Base-by-base conservation (phyloP, 148 eudicot genomes). In the Silene conica region DNA sequence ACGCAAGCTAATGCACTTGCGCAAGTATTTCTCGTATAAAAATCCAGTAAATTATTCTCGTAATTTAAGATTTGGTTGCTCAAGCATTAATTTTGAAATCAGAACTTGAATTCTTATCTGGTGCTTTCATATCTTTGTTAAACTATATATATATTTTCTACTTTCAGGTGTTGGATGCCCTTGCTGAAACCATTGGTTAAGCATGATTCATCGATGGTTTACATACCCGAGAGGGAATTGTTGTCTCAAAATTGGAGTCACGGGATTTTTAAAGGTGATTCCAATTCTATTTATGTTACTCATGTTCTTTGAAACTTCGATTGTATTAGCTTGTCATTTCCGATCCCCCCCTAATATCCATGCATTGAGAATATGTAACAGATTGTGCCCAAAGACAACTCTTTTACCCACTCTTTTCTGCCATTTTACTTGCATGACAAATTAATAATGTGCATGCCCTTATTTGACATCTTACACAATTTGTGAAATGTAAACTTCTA, bases 141-240 rank as follows among this genome's bases (percentile, higher is more conserved):
- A 50, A 67, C 55, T 15, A 12, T n/a, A 8, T 15, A 8, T 15
- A n/a, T 60, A 14, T 70, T 68, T 70, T 13, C 23, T 55, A 70
- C 19, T 45, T 58, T 64, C 76, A 94, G 98, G 96, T 95, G 54
- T 86, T 95, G 78, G 98, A 95, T 90, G 97, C 98, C 64, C 88
- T 92, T 66, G 97, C 92, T 50, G 98, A 95, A 78, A 81, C 93
- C 55, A 78, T 92, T 72, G 89, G 88, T 81, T 25, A 88, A 80
- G 74, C 92, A 95, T 78, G 92, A 95, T 80, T 92, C 98, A 50
- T 95, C 97, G 98, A 95, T 87, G 97, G 97, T 95, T 74, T 88
- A 85, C 83, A 46, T 92, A 76, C 96, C 97, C 69, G 98, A 95
- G 89, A 97, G 85, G 26, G 96, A 95, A 21, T 95, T 95, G 77